Base-by-base conservation (phyloP, 2,329 filamentous ascomycete genomes). In the Nemania sp. region DNA sequence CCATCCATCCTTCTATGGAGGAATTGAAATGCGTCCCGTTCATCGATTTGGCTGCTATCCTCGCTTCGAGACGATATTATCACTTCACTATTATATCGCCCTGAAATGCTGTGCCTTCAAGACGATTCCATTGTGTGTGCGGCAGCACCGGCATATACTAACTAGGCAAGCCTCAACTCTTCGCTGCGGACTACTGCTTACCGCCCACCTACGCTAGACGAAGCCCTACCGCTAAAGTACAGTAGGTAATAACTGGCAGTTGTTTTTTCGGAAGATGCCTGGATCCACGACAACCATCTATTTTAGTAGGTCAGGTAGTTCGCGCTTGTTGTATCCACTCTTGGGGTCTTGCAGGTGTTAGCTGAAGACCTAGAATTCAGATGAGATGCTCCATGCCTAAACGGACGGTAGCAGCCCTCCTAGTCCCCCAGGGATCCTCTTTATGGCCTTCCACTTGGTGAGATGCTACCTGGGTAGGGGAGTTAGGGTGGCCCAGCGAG, bases 311-410 rank as follows among this genome's bases (percentile, higher is more conserved):
- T 20, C 45, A 52, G 34, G 55, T 37, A 53, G 52, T 59, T 49
- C 46, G 55, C 51, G 52, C 47, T 55, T 46, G 47, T 35, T 56
- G 52, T 53, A 59, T 49, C 56, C 60, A 62, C 57, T 43, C 37
- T 42, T 59, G 18, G 35, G 45, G 54, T 51, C 60, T 56, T 59
- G 48, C 25, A 29, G 25, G 25, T 29, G 25, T 29, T 29, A 29
- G 60, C 56, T 53, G 20, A 46, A 59, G 51, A 59, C 52, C 56
- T 49, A 53, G 47, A 53, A 53, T 58, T 43, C 29, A 32, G 47
- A 37, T 32, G 48, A 17, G 40, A 55, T 43, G 39, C 51, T 56
- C 35, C 29, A 59, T 52, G 32, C n/a, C 25, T 18, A 40, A 43
- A 45, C 10, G 3, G 37, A 57, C 39, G 40, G 46, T 61, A 54